Evolutionary conservation across 176 grass and related monocot species (phyloP), one percentile per base, ranked within the genome.

Genomic region (Alopecurus myosuroides): DNA sequence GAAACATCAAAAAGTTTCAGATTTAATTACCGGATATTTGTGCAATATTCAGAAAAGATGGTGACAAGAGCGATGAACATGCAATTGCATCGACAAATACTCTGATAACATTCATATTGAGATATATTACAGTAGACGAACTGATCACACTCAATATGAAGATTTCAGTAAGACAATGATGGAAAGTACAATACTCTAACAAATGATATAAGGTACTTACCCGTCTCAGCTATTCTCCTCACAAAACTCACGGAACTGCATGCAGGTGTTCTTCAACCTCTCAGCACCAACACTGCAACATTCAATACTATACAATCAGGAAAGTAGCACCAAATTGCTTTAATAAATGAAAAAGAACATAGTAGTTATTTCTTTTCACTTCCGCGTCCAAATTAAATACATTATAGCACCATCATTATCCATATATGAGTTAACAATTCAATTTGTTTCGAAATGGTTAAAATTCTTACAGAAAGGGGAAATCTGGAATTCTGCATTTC

Each of bases 281-380:
- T 75, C 35, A 31, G 89, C 89, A 39, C 94, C 94, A 49, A 97
- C 85, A 74, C 94, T 97, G 78, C 39, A 82, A 86, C 44, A 62
- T 28, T 17, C 19, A 84, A 35, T 48, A 62, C 87, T 52, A 64
- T 12, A 74, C 30, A 79, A 74, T 71, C 45, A 81, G 20, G 52
- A 86, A 61, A 3, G 13, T 19, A 4, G 35, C 60, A 37, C 1
- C 64, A 69, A 84, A 77, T 4, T 52, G 40, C 4, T 82, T 71
- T 25, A 51, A 58, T 36, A 19, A 36, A 68, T 30, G 58, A 77
- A 45, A 4, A 19, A 53, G 13, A 9, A 0, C 15, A 30, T 74
- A 23, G 1, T 74, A 42, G 26, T 46, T 34, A 6, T 64, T 29
- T 61, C 8, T 44, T 18, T 64, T 49, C 70, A 63, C 31, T 19